Evolutionary conservation across 106 monocot genomes (phyloP).

Genomic region (Dioscorea dumetorum): DNA sequence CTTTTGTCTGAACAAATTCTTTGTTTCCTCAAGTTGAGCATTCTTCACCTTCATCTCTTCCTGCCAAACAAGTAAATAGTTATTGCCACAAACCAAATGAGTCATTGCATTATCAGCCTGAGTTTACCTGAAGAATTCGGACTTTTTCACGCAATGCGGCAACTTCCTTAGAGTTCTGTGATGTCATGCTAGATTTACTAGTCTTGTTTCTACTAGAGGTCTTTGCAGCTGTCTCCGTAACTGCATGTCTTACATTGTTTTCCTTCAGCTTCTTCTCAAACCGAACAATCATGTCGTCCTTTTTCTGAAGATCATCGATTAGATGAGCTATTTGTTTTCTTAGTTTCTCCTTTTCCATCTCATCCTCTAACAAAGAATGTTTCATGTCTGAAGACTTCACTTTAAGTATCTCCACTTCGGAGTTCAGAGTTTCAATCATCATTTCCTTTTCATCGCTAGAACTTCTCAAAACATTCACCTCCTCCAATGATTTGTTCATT

Average conservation of each 20-base stretch:
- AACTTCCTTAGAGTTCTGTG: slow-evolving; percentile 4
- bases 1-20: slow-evolving; percentile 4
- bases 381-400: slow-evolving; percentile 36
- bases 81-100: background rate
- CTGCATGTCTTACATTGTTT: slow-evolving; percentile 8
- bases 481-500: slow-evolving; percentile 25
- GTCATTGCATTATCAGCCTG: background rate
- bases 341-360: slow-evolving; percentile 43
- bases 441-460: slow-evolving; percentile 41
- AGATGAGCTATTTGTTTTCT: slow-evolving; percentile 24
- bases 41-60: slow-evolving; percentile 13
- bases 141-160: background rate
- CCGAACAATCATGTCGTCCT: slow-evolving; percentile 18
- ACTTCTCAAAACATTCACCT: slow-evolving; percentile 21
- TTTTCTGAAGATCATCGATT: slow-evolving; percentile 22
- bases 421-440: slow-evolving; percentile 21
- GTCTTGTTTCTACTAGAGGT: slow-evolving; percentile 18
- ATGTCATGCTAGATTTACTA: slow-evolving; percentile 2
- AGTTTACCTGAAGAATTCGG: slow-evolving; percentile 14
- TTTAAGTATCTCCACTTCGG: slow-evolving; percentile 30
- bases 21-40: slow-evolving; percentile 6
- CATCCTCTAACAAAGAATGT: slow-evolving; percentile 28
- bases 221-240: slow-evolving; percentile 10
- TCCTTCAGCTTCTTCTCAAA: slow-evolving; percentile 29
- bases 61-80: slow-evolving; percentile 9